Conservation (phyloP, 768 basidiomycete species). For the Leccinum variicolor region DNA sequence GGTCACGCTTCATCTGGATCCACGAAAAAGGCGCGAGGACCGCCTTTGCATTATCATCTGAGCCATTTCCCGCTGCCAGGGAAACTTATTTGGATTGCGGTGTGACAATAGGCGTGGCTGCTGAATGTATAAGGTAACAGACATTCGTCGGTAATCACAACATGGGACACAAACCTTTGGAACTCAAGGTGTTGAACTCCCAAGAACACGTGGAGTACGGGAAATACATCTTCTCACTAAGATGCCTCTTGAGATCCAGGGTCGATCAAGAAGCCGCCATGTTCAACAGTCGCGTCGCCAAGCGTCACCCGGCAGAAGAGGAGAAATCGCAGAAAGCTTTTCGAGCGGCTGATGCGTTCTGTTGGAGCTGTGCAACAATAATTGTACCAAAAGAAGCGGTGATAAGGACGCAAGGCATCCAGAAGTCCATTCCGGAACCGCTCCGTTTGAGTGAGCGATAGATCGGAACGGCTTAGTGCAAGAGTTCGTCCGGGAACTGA, state of each 20-base stretch:
- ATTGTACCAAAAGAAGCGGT: too few relatives aligned
- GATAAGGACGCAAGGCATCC: too few relatives aligned
- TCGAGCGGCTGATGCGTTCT: not conserved
- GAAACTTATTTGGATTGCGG: not conserved
- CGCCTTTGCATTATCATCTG: not conserved
- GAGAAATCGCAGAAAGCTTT: not conserved
- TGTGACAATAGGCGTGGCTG: too few relatives aligned
- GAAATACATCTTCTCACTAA: not conserved
- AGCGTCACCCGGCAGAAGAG: not conserved
- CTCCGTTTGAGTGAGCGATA: slow-evolving; percentile 60
- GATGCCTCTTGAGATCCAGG: not conserved
- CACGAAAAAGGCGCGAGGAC: not conserved
- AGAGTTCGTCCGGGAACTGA: slow-evolving; percentile 93
- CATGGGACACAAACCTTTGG: not conserved
- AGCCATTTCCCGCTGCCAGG: not conserved
- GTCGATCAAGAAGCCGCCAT: not conserved
- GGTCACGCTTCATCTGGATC: not conserved
- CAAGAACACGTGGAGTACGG: not conserved
- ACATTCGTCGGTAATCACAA: not conserved
- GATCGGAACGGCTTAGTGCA: slow-evolving; percentile 83
- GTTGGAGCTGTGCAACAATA: not conserved
- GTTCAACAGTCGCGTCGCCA: not conserved
- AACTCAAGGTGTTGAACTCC: not conserved
- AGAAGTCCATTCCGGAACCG: too few relatives aligned
- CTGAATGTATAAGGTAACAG: too few relatives aligned